Conservation (phyloP, 495 filamentous ascomycete genomes). For the Diplogelasinospora grovesii region DNA sequence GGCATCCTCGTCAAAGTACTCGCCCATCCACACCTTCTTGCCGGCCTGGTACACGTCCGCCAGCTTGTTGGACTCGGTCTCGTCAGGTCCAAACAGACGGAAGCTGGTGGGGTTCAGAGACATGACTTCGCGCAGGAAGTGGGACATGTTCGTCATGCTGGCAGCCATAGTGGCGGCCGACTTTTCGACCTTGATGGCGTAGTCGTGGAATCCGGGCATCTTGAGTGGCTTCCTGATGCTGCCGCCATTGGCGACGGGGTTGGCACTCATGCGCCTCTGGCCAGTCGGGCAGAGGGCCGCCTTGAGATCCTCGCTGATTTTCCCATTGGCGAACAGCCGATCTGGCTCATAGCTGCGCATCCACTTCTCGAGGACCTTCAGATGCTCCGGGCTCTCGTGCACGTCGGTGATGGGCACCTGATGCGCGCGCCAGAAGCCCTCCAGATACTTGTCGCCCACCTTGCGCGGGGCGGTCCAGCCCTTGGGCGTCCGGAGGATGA, state of each 20-base stretch:
- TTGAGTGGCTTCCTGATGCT: constrained; percentile 52
- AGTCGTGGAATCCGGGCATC: constrained; percentile 59
- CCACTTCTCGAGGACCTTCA: constrained; percentile 61
- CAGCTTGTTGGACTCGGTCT: constrained; percentile 73
- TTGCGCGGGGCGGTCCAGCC: constrained; percentile 66
- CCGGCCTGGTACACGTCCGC: constrained; percentile 57
- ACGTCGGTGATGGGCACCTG: constrained; percentile 66
- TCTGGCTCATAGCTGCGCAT: constrained; percentile 65
- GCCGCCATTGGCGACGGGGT: constrained; percentile 66
- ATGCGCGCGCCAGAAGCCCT: constrained; percentile 67
- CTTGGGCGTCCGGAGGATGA: constrained; percentile 64
- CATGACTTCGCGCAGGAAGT: constrained; percentile 56
- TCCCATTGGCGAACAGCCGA: constrained; percentile 55
- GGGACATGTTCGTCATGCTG: constrained; percentile 60
- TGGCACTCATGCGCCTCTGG: constrained; percentile 60
- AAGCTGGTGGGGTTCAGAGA: constrained; percentile 54
- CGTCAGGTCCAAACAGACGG: constrained; percentile 67
- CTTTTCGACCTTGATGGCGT: constrained; percentile 48
- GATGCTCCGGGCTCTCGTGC: constrained; percentile 48
- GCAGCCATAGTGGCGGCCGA: constrained; percentile 42
- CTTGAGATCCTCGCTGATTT: constrained; percentile 51
- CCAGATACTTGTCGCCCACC: constrained; percentile 55
- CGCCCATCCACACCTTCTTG: constrained; percentile 71
- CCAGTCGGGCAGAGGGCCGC: constrained; percentile 56
- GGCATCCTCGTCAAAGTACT: constrained; percentile 64